Percentiles rank a stretch among this genome's conserved stretches.
phyloP scores from a whole-genome alignment of 2,329 filamentous ascomycete species.

The Aspergillus sp. region DNA sequence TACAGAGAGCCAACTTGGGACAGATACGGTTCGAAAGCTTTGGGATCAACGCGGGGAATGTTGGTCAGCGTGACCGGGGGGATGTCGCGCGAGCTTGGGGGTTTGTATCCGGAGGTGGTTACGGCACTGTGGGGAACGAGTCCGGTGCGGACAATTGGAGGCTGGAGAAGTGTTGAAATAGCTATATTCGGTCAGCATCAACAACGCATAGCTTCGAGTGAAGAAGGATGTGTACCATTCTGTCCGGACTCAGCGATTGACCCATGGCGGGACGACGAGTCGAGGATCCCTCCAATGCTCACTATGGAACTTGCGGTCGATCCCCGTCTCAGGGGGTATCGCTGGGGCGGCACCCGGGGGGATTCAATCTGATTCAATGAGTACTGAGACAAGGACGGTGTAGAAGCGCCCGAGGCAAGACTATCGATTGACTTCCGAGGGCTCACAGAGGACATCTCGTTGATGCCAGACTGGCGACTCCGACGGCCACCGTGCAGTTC shows the following conservation, averaged over 20 bases:
- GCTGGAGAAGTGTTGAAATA: slow-evolving; percentile 89
- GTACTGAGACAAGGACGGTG: slow-evolving; percentile 51
- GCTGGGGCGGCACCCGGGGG: slow-evolving; percentile 32
- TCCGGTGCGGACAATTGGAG: slow-evolving; percentile 84
- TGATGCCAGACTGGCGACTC: slow-evolving; percentile 33
- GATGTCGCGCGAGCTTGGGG: slow-evolving; percentile 84
- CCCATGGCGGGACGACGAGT: slow-evolving; percentile 60
- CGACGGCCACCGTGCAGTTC: slow-evolving; percentile 30
- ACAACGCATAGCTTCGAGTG: not conserved
- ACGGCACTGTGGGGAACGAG: slow-evolving; percentile 72
- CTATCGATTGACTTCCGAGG: slow-evolving; percentile 67
- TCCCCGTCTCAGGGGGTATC: slow-evolving; percentile 57
- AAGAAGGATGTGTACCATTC: slow-evolving; percentile 59
- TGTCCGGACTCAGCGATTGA: slow-evolving; percentile 72
- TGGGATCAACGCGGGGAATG: slow-evolving; percentile 73
- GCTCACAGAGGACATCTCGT: slow-evolving; percentile 60
- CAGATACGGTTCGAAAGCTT: slow-evolving; percentile 81
- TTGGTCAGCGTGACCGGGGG: slow-evolving; percentile 90
- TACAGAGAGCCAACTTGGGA: slow-evolving; percentile 82
- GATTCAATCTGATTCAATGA: slow-evolving; percentile 36
- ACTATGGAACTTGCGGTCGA: slow-evolving; percentile 85
- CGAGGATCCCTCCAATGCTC: slow-evolving; percentile 80
- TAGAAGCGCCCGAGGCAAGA: slow-evolving; percentile 55
- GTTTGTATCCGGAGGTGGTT: slow-evolving; percentile 69
- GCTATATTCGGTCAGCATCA: slow-evolving; percentile 48